Evolutionary conservation across 2,329 filamentous ascomycete species (phyloP).

Genomic region (Fonsecaea pedrosoi): DNA sequence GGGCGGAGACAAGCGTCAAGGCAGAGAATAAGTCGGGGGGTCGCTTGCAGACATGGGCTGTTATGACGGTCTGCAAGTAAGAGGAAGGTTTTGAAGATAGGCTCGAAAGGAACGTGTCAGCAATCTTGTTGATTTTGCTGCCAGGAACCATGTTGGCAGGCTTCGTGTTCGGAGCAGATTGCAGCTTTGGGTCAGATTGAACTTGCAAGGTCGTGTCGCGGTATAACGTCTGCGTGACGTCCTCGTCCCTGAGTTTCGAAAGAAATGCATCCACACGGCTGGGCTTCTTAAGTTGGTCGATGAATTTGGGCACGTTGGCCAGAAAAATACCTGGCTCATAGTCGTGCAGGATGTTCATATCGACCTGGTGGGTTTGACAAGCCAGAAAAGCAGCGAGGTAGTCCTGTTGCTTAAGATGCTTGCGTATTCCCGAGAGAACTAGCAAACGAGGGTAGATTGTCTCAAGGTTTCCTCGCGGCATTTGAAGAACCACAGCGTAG

Average conservation of each 20-base stretch:
- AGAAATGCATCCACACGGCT: constrained; percentile 90
- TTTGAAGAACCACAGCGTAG: constrained; percentile 86
- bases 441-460: constrained; percentile 93
- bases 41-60: constrained; percentile 89
- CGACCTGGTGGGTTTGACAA: constrained; percentile 90
- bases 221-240: constrained; percentile 93
- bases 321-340: constrained; percentile 89
- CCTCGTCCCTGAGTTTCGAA: constrained; percentile 84
- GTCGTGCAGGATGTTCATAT: constrained; percentile 97
- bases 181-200: constrained; percentile 30
- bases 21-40: constrained; percentile 90
- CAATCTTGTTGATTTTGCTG: constrained; percentile 83
- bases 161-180: not conserved
- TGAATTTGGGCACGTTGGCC: constrained; percentile 73
- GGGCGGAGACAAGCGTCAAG: constrained; percentile 75
- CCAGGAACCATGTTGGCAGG: constrained; percentile 18
- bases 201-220: constrained; percentile 70
- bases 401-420: constrained; percentile 77
- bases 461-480: constrained; percentile 94
- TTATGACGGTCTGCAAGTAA: constrained; percentile 91
- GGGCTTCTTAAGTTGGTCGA: constrained; percentile 81
- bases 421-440: constrained; percentile 86
- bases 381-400: constrained; percentile 85
- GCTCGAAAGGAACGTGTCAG: constrained; percentile 77
- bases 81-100: constrained; percentile 65